A percentile compares a stretch with the other conserved stretches of the same genome.
These are phyloP conservation scores for Myrmaecium sp. DNA, from an alignment of 2,329 filamentous ascomycete species.

Conservation along the genomic window DNA sequence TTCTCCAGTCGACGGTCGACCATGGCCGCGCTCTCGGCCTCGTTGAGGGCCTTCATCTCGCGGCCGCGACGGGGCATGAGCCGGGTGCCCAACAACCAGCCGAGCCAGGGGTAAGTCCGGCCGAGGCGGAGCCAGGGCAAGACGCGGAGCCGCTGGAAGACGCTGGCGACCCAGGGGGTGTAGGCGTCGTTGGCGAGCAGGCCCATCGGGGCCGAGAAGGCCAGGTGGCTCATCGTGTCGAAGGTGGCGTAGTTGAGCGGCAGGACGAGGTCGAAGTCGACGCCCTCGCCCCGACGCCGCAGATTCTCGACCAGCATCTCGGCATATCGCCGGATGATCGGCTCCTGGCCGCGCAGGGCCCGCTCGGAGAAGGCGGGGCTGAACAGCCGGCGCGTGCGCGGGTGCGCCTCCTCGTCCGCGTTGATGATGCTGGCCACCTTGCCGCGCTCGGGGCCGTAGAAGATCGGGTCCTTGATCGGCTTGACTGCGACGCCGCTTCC, in stretches of 20 bases:
- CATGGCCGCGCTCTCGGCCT: too few relatives aligned
- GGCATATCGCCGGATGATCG: conserved; percentile 16
- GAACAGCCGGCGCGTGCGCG: conserved; percentile 6
- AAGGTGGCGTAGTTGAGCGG: conserved; percentile 11
- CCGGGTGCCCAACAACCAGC: too few relatives aligned
- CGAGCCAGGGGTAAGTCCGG: too few relatives aligned
- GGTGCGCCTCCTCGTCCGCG: conserved; percentile 6
- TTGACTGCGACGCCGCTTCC: not conserved
- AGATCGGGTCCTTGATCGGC: conserved; percentile 1
- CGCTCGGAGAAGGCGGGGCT: conserved; percentile 17
- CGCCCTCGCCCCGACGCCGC: not conserved
- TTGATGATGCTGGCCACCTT: conserved; percentile 2
- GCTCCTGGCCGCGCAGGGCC: conserved; percentile 15
- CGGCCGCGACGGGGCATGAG: too few relatives aligned
- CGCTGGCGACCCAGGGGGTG: conserved; percentile 15
- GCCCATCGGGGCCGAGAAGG: conserved; percentile 15
- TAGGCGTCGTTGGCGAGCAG: conserved; percentile 15
- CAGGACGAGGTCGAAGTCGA: conserved; percentile 3
- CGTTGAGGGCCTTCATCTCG: not conserved
- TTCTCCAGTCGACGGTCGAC: conserved; percentile 12
- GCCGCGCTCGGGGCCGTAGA: conserved; percentile 3
- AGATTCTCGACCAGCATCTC: conserved; percentile 11
- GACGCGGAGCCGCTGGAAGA: conserved; percentile 15
- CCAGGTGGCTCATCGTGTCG: conserved; percentile 17
- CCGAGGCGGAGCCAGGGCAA: too few relatives aligned